Conservation (phyloP, 2,329 filamentous ascomycete genomes). For the Blumeriella jaapii region DNA sequence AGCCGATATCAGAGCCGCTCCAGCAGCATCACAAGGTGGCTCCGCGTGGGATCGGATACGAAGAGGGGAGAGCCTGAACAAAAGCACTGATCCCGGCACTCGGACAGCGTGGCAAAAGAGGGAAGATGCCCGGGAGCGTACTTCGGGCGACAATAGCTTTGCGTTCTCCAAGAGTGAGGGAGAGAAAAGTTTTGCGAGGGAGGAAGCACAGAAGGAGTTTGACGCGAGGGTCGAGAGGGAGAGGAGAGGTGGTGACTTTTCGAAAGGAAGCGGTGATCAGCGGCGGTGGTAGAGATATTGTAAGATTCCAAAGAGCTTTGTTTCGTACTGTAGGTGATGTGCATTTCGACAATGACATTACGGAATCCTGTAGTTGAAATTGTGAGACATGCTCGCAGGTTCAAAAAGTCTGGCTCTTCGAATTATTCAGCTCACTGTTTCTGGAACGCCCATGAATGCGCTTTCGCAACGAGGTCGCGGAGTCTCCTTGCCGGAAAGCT, state of each 20-base stretch:
- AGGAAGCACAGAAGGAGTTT: slow-evolving; percentile 26
- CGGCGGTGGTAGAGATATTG: slow-evolving; percentile 16
- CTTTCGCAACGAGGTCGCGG: too few relatives aligned
- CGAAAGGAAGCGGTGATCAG: slow-evolving; percentile 15
- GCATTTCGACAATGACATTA: too few relatives aligned
- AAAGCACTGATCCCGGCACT: slow-evolving; percentile 1
- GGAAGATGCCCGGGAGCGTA: slow-evolving; percentile 5
- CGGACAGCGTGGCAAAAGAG: slow-evolving; percentile 11
- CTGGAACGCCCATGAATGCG: too few relatives aligned
- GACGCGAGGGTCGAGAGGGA: slow-evolving; percentile 26
- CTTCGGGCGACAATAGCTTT: slow-evolving; percentile 14
- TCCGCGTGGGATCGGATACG: slow-evolving; percentile 27
- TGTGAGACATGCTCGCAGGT: too few relatives aligned
- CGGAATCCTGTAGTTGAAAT: too few relatives aligned
- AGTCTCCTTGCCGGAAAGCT: too few relatives aligned
- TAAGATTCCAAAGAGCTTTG: slow-evolving; percentile 1
- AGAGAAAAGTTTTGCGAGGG: slow-evolving; percentile 15
- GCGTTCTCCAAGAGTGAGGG: slow-evolving; percentile 20
- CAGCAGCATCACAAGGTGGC: slow-evolving; percentile 9
- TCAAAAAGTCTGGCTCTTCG: too few relatives aligned
- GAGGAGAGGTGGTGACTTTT: slow-evolving; percentile 23
- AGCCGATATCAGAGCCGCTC: slow-evolving; percentile 7
- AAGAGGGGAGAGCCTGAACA: slow-evolving; percentile 13
- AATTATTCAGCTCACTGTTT: too few relatives aligned
- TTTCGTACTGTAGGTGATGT: too few relatives aligned